Evolutionary conservation across 345 rosid genomes (phyloP), one percentile per base, ranked within the genome.

Genomic region (Kernera saxatilis): DNA sequence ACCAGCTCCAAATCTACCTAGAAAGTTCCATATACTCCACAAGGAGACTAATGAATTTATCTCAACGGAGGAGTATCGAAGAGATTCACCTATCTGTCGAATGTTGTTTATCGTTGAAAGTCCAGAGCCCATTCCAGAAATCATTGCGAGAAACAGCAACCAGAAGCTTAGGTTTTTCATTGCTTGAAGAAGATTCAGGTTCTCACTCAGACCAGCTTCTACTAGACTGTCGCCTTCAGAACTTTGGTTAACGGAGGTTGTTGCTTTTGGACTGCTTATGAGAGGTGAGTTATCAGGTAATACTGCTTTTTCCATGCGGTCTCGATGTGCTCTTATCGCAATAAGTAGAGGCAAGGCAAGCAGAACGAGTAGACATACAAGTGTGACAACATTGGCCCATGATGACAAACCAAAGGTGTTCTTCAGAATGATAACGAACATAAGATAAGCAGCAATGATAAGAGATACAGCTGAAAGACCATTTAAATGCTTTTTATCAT

Each of bases 1-100:
- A 13, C 98, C 98, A 6, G 82, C 98, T 44, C 93, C 92, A 32
- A 93, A 88, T 32, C 97, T 88, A 62, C 97, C 97, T 2, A 93
- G 88, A 71, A 90, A 90, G 63, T 88, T 90, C 98, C 98, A 93
- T 82, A 88, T 90, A 67, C 92, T 88, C 82, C 83, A 78, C 67
- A 88, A 73, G 15, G 98, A 76, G 61, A 93, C 96, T 69, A 93
- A 32, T 15, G 97, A 86, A 58, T 75, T 85, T 78, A 77, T 86
- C 71, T 87, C 96, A 15, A 57, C 36, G 4, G 79, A 76, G 3
- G 84, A 72, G 79, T 93, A 93, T 35, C 88, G 82, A 5, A 93
- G 89, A 30, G 97, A 93, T 67, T 86, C 89, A 3, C 98, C 98
- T 6, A 93, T 78, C 71, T 93, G 98, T 67, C 92, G 84, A 33